Evolutionary conservation across 495 filamentous ascomycete genomes (phyloP).

Genomic region (Aspergillus nidulans): DNA sequence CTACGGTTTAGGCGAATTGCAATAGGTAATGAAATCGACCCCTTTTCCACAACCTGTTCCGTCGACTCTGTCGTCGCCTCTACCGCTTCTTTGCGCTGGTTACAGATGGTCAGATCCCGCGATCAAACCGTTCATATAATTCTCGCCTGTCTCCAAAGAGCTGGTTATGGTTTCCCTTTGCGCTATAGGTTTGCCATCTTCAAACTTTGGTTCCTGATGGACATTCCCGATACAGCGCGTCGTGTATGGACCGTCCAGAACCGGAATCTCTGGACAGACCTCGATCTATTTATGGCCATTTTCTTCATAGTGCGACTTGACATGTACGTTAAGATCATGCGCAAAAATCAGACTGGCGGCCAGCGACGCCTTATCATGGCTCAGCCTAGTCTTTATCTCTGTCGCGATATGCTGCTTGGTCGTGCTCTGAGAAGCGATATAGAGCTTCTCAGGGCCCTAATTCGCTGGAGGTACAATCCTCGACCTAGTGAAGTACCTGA

Average conservation of each 20-base stretch:
- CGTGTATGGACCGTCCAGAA: slow-evolving; percentile 50
- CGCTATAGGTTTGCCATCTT: slow-evolving; percentile 40
- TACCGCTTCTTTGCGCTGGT: slow-evolving; percentile 48
- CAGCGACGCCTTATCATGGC: slow-evolving; percentile 54
- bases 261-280: slow-evolving; percentile 41
- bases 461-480: slow-evolving; percentile 31
- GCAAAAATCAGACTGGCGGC: slow-evolving; percentile 32
- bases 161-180: slow-evolving; percentile 49
- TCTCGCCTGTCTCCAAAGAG: slow-evolving; percentile 42
- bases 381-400: slow-evolving; percentile 48
- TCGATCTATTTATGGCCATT: slow-evolving; percentile 50
- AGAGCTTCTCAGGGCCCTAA: slow-evolving; percentile 43
- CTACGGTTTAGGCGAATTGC: slow-evolving; percentile 39
- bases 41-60: not conserved
- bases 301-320: slow-evolving; percentile 60
- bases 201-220: slow-evolving; percentile 66
- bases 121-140: slow-evolving; percentile 50
- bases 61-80: slow-evolving; percentile 10
- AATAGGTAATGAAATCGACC: slow-evolving; percentile 30
- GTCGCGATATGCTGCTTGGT: slow-evolving; percentile 47
- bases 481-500: not conserved
- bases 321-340: slow-evolving; percentile 53
- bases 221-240: slow-evolving; percentile 45
- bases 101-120: slow-evolving; percentile 49
- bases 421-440: slow-evolving; percentile 28